phyloP scores from a whole-genome alignment of 2,329 filamentous ascomycete genomes.

The Tolypocladium amazonense region DNA sequence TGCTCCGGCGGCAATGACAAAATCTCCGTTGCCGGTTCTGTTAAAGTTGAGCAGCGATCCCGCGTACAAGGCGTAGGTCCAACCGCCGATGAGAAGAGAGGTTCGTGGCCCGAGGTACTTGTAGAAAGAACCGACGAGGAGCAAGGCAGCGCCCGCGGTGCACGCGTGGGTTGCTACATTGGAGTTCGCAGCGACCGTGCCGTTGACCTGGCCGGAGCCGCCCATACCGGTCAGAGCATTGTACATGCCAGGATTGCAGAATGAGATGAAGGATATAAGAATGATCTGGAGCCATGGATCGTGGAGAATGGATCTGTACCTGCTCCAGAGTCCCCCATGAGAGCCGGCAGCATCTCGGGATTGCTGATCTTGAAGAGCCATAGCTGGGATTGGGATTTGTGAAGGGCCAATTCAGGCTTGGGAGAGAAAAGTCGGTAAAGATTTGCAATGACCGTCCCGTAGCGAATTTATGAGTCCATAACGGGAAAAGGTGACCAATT shows the following conservation, averaged over 20 bases:
- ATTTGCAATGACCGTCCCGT: neutral
- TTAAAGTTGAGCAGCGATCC: conserved; percentile 32
- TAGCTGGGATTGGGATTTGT: neutral
- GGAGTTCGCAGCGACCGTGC: conserved; percentile 32
- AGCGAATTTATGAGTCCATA: neutral
- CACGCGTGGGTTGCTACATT: conserved; percentile 31
- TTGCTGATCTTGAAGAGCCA: neutral
- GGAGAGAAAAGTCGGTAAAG: neutral
- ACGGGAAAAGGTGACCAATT: neutral
- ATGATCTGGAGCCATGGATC: conserved; percentile 36
- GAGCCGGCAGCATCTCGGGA: neutral
- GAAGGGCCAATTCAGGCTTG: neutral
- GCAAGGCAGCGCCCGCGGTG: conserved; percentile 29
- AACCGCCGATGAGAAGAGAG: conserved; percentile 31
- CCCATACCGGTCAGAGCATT: conserved; percentile 34
- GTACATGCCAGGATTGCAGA: conserved; percentile 37
- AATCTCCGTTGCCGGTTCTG: conserved; percentile 24
- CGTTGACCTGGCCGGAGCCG: conserved; percentile 33
- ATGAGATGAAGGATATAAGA: conserved; percentile 36
- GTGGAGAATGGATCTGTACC: neutral
- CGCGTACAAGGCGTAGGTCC: conserved; percentile 33
- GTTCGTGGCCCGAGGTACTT: conserved; percentile 28
- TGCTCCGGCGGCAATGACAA: conserved; percentile 32
- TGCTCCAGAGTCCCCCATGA: neutral
- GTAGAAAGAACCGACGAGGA: conserved; percentile 32